Percentiles rank a stretch among this genome's conserved stretches.
phyloP scores from a whole-genome alignment of 2,329 filamentous ascomycete genomes.

The Aspergillus puulaauensis region DNA sequence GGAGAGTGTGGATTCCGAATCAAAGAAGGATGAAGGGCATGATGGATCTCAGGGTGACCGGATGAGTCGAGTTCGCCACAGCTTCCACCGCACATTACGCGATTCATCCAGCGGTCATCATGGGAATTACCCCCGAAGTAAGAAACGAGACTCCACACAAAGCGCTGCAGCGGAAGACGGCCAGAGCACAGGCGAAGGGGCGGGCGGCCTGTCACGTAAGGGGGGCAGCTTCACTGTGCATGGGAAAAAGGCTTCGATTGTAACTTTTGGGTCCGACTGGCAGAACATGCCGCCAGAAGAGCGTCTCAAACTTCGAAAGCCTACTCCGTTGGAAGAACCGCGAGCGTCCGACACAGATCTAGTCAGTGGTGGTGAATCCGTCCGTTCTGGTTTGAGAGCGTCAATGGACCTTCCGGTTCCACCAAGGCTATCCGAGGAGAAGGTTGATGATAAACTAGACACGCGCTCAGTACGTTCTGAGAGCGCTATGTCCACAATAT shows the following conservation, averaged over 20 bases:
- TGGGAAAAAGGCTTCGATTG: constrained; percentile 95
- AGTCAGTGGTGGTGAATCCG: constrained; percentile 27
- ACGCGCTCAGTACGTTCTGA: constrained; percentile 6
- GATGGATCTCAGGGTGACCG: constrained; percentile 48
- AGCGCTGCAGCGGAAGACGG: constrained; percentile 56
- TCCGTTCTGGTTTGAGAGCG: constrained; percentile 6
- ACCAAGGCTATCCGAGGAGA: constrained; percentile 39
- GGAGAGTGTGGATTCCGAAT: constrained; percentile 45
- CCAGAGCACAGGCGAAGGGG: constrained; percentile 50
- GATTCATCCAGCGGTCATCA: constrained; percentile 66
- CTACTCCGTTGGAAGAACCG: constrained; percentile 40
- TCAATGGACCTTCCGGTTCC: constrained; percentile 14
- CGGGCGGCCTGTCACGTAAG: constrained; percentile 73
- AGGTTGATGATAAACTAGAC: constrained; percentile 3
- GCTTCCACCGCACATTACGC: constrained; percentile 83
- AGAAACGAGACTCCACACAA: constrained; percentile 71
- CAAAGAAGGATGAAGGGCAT: constrained; percentile 39
- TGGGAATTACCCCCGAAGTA: constrained; percentile 66
- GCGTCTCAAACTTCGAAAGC: constrained; percentile 63
- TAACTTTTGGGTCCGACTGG: constrained; percentile 93
- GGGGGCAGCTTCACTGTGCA: constrained; percentile 93
- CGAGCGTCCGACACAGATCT: constrained; percentile 33
- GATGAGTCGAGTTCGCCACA: constrained; percentile 72
- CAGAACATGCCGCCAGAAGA: constrained; percentile 75
- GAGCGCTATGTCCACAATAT: constrained; percentile 9